Conservation (phyloP, 1,139 yeast genomes). For the Dujonia santamariae region DNA sequence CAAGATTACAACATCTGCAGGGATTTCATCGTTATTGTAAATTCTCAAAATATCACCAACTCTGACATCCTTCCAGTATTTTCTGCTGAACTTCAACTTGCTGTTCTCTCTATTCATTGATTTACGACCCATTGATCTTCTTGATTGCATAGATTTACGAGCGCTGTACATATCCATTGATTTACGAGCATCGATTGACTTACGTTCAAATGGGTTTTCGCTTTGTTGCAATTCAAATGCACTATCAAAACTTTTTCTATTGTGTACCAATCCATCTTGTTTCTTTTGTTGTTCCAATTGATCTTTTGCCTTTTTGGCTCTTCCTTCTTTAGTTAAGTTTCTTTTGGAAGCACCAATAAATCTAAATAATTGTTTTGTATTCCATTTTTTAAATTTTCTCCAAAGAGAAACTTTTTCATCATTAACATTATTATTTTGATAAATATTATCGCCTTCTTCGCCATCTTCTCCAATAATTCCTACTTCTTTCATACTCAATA, state of each 20-base stretch:
- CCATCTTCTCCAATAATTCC: constrained; percentile 1
- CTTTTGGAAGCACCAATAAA: constrained; percentile 27
- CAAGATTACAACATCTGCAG: constrained; percentile 52
- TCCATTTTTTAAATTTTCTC: constrained; percentile 59
- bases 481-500: constrained; percentile 20
- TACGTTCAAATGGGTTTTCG: constrained; percentile 23
- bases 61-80: constrained; percentile 51
- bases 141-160: constrained; percentile 23
- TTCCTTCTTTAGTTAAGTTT: constrained; percentile 36
- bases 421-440: constrained; percentile 41
- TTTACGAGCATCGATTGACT: constrained; percentile 20
- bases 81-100: constrained; percentile 28
- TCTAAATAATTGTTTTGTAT: constrained; percentile 29
- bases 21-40: constrained; percentile 55
- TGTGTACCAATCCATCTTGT: constrained; percentile 11
- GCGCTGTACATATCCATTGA: constrained; percentile 9
- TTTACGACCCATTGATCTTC: constrained; percentile 9
- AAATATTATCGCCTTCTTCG: constrained; percentile 9
- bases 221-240: constrained; percentile 17
- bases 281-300: constrained; percentile 7
- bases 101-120: constrained; percentile 14
- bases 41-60: constrained; percentile 55
- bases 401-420: constrained; percentile 53
- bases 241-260: constrained; percentile 36
- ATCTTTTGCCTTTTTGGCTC: constrained; percentile 30